A percentile compares a stretch with the other conserved stretches of the same genome.
phyloP scores from a whole-genome alignment of 2,329 filamentous ascomycete species.

The Thelonectria blattea region DNA sequence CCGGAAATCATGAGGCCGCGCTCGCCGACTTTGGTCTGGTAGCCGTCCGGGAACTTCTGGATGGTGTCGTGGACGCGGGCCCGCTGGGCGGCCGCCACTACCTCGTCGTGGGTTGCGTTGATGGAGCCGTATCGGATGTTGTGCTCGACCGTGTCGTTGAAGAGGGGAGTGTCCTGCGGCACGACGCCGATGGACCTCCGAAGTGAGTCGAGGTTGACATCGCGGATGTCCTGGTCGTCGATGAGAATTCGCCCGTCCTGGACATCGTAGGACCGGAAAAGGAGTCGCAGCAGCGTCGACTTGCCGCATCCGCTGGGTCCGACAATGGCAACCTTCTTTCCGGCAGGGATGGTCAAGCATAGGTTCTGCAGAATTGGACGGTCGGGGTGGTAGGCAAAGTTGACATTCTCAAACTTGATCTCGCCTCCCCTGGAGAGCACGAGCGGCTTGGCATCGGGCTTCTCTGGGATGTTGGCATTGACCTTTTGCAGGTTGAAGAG shows the following conservation, averaged over 20 bases:
- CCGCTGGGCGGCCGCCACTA: conserved; percentile 78
- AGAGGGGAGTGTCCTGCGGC: conserved; percentile 94
- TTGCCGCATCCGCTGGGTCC: conserved; percentile 96
- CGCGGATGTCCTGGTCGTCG: conserved; percentile 89
- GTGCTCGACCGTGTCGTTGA: conserved; percentile 95
- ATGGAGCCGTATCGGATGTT: conserved; percentile 94
- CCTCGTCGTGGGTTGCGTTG: conserved; percentile 73
- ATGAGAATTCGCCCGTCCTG: conserved; percentile 85
- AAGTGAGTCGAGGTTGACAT: conserved; percentile 82
- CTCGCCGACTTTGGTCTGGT: conserved; percentile 90
- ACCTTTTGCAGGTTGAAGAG: conserved; percentile 97
- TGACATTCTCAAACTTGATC: conserved; percentile 93
- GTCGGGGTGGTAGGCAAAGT: conserved; percentile 88
- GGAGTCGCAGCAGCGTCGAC: conserved; percentile 85
- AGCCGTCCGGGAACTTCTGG: conserved; percentile 81
- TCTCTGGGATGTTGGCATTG: conserved; percentile 84
- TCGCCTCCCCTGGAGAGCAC: conserved; percentile 78
- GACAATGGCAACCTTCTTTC: conserved; percentile 94
- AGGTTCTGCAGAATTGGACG: conserved; percentile 87
- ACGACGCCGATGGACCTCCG: conserved; percentile 90
- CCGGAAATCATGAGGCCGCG: conserved; percentile 96
- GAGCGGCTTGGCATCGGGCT: conserved; percentile 74
- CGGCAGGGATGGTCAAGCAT: conserved; percentile 87
- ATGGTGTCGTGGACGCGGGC: conserved; percentile 88
- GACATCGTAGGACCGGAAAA: conserved; percentile 95